Conservation (phyloP, 2,329 filamentous ascomycete genomes). For the Diaporthe humulicola region DNA sequence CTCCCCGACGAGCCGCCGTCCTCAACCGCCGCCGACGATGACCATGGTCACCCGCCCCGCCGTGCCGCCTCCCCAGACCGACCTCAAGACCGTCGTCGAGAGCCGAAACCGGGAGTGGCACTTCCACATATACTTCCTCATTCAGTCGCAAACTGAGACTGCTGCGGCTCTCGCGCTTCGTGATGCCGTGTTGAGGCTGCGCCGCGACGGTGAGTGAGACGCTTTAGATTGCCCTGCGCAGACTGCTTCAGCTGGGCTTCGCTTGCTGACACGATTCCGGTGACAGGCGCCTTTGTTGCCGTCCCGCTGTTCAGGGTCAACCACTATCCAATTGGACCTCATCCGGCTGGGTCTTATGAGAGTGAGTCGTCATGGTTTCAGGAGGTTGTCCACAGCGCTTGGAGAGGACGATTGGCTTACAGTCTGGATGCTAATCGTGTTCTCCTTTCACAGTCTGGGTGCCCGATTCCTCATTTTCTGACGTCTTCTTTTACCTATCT, state of each 20-base stretch:
- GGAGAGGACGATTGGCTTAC: not conserved
- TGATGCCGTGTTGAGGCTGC: constrained; percentile 49
- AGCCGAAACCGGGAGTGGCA: constrained; percentile 50
- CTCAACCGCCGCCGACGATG: constrained; percentile 7
- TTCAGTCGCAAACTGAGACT: constrained; percentile 49
- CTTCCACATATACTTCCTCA: constrained; percentile 52
- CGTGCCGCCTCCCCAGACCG: constrained; percentile 43
- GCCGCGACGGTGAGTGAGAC: constrained; percentile 50
- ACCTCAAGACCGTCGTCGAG: constrained; percentile 48
- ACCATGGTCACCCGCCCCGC: constrained; percentile 40
- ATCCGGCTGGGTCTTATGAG: constrained; percentile 52
- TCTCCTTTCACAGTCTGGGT: constrained; percentile 47
- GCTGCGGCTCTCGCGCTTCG: constrained; percentile 50
- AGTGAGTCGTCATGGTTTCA: constrained; percentile 43
- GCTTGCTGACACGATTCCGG: not conserved
- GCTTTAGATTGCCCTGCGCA: no score
- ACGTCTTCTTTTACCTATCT: constrained; percentile 52
- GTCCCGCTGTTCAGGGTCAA: constrained; percentile 51
- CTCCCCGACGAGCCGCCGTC: fast-evolving
- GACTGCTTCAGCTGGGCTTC: no score
- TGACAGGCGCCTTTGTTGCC: constrained; percentile 50
- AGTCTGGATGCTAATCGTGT: not conserved
- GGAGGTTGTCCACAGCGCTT: no score
- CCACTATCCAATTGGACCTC: constrained; percentile 50
- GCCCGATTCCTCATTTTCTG: constrained; percentile 51